These are phyloP conservation scores for Colletotrichum trifolii DNA, from an alignment of 2,329 filamentous ascomycete genomes.

Conservation along the genomic window DNA sequence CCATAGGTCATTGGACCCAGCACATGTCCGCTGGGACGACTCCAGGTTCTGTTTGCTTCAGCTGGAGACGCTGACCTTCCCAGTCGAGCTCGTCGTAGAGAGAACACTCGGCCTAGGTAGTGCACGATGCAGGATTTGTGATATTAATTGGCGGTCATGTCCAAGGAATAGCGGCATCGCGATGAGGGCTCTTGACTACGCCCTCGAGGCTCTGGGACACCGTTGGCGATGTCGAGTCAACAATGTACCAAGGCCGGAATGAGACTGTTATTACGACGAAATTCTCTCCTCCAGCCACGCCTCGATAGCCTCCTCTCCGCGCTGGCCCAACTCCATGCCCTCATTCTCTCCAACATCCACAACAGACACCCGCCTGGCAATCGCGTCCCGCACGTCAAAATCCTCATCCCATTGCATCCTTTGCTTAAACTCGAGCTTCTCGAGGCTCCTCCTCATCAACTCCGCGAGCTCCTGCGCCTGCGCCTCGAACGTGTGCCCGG, in stretches of 20 bases:
- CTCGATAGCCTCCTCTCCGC: conserved; percentile 42
- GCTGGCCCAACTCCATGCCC: conserved; percentile 41
- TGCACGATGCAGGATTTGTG: too few species aligned
- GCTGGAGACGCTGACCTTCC: too few species aligned
- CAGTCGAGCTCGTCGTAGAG: too few species aligned
- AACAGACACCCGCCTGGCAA: conserved; percentile 51
- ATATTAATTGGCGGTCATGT: too few species aligned
- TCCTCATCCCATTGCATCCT: conserved; percentile 55
- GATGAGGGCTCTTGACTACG: too few species aligned
- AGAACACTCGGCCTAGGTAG: too few species aligned
- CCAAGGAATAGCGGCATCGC: too few species aligned
- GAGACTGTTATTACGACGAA: conserved; percentile 23
- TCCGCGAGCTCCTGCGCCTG: conserved; percentile 60
- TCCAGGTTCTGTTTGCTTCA: too few species aligned
- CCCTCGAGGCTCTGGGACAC: too few species aligned
- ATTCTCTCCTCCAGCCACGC: conserved; percentile 45
- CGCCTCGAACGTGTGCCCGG: conserved; percentile 55
- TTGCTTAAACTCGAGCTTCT: conserved; percentile 57
- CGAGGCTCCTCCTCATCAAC: conserved; percentile 61
- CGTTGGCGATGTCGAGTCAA: too few species aligned
- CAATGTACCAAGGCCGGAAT: background rate
- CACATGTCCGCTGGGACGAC: too few species aligned
- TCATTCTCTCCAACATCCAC: conserved; percentile 49
- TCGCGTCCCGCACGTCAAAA: conserved; percentile 47
- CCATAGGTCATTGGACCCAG: too few species aligned